Evolutionary conservation across 176 grass and related monocot species (phyloP).

Genomic region (Luzula sylvatica): DNA sequence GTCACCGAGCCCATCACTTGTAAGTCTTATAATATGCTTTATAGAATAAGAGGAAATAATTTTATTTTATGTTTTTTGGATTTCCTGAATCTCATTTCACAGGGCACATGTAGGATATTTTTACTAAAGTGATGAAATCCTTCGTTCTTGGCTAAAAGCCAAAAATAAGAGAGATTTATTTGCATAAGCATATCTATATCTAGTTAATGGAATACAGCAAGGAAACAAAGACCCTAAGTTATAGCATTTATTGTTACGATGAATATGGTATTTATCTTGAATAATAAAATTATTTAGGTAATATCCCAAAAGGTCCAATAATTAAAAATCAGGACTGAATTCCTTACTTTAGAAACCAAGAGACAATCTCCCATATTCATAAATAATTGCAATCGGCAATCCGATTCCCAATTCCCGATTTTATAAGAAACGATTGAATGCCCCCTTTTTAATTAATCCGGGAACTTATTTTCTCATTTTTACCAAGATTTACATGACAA

Average conservation of each 20-base stretch:
- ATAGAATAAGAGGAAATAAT: no score
- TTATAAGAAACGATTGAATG: no score
- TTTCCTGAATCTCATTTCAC: slow-evolving; percentile 15
- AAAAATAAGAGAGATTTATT: neutral
- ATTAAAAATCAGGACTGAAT: no score
- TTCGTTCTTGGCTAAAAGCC: neutral
- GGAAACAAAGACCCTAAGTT: no score
- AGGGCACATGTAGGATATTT: neutral
- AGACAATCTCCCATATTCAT: neutral
- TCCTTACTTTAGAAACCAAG: no score
- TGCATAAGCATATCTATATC: no score
- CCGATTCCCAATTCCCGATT: neutral
- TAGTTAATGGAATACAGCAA: neutral
- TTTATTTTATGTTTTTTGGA: neutral
- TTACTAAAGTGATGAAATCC: neutral
- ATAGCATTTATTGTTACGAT: slow-evolving; percentile 1
- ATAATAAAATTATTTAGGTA: no score
- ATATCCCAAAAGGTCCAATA: no score
- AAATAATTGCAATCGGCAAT: no score
- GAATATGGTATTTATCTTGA: no score
- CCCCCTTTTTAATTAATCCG: no score
- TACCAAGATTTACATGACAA: slow-evolving; percentile 4
- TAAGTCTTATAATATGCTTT: no score
- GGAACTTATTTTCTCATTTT: neutral
- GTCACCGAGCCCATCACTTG: slow-evolving; percentile 90